A percentile compares a stretch with the other conserved stretches of the same genome.
phyloP scores from a whole-genome alignment of 495 filamentous ascomycete genomes.

The Mycothermus thermophilus region DNA sequence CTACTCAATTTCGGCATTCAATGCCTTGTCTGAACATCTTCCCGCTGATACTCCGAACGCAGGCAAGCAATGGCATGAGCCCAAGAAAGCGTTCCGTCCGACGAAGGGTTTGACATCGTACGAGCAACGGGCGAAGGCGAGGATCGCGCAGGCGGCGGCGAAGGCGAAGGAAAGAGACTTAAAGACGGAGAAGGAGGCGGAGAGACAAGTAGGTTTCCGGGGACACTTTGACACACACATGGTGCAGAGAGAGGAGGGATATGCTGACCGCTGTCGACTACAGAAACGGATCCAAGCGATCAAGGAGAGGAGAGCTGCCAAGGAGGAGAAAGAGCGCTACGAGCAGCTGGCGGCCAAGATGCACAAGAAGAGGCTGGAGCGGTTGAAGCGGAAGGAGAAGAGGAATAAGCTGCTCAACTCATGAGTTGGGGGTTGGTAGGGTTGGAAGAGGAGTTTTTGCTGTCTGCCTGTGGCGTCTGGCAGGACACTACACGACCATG shows the following conservation, averaged over 20 bases:
- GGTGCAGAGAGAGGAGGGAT: too few relatives aligned
- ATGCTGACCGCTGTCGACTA: too few relatives aligned
- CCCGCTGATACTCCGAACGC: constrained; percentile 2
- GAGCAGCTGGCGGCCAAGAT: constrained; percentile 95
- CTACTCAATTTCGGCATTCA: too few relatives aligned
- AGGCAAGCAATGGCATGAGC: constrained; percentile 91
- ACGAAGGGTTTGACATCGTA: constrained; percentile 61
- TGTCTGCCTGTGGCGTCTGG: too few relatives aligned
- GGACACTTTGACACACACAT: too few relatives aligned
- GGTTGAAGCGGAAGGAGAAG: constrained; percentile 89
- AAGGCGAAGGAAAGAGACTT: constrained; percentile 89
- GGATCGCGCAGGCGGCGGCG: constrained; percentile 50
- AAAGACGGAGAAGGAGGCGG: constrained; percentile 87
- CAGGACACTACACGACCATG: too few relatives aligned
- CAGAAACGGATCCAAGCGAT: constrained; percentile 64
- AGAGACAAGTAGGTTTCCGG: constrained; percentile 61
- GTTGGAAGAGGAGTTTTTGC: not conserved
- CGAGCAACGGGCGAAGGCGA: constrained; percentile 52
- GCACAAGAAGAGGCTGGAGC: constrained; percentile 87
- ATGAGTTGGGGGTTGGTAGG: constrained; percentile 33
- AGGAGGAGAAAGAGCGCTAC: constrained; percentile 87
- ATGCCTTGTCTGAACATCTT: constrained; percentile 3
- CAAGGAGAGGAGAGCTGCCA: constrained; percentile 67
- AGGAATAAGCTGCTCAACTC: constrained; percentile 92
- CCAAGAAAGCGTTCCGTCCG: constrained; percentile 78